A percentile compares a stretch with the other conserved stretches of the same genome.
phyloP scores from a whole-genome alignment of 495 filamentous ascomycete genomes.

The Hypoxylon lenormandii region DNA sequence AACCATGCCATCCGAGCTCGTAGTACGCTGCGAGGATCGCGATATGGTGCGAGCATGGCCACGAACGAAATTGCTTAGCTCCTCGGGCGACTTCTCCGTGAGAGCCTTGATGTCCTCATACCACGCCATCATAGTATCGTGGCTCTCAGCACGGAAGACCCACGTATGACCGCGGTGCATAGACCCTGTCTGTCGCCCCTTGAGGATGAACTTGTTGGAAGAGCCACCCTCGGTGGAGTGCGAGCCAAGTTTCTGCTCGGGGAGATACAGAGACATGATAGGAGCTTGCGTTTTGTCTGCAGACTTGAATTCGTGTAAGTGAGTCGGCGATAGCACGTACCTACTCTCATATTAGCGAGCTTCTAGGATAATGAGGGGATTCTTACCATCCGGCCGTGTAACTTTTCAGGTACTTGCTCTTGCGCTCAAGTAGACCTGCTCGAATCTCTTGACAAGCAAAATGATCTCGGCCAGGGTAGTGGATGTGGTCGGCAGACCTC shows the following conservation, averaged over 20 bases:
- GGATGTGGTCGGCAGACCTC: conserved; percentile 81
- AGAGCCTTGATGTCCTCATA: conserved; percentile 90
- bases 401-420: conserved; percentile 98
- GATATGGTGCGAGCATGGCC: conserved; percentile 80
- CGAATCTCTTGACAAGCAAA: conserved; percentile 86
- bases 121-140: conserved; percentile 98
- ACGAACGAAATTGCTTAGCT: conserved; percentile 85
- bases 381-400: conserved; percentile 95
- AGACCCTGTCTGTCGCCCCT: conserved; percentile 89
- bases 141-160: conserved; percentile 95
- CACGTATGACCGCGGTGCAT: conserved; percentile 97
- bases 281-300: conserved; percentile 75
- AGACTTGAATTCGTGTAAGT: conserved; percentile 97
- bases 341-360: conserved; percentile 64
- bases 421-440: conserved; percentile 91
- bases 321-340: conserved; percentile 96
- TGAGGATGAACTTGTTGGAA: conserved; percentile 98
- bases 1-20: conserved; percentile 78
- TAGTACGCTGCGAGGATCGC: conserved; percentile 71
- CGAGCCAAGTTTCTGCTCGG: conserved; percentile 93
- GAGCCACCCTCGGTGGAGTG: conserved; percentile 84
- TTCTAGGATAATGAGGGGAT: conserved; percentile 4
- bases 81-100: conserved; percentile 88
- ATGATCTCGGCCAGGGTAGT: conserved; percentile 93
- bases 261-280: conserved; percentile 94